Evolutionary conservation across 2,329 filamentous ascomycete genomes (phyloP).

Genomic region (Hymenotorrendiella dingleyae): DNA sequence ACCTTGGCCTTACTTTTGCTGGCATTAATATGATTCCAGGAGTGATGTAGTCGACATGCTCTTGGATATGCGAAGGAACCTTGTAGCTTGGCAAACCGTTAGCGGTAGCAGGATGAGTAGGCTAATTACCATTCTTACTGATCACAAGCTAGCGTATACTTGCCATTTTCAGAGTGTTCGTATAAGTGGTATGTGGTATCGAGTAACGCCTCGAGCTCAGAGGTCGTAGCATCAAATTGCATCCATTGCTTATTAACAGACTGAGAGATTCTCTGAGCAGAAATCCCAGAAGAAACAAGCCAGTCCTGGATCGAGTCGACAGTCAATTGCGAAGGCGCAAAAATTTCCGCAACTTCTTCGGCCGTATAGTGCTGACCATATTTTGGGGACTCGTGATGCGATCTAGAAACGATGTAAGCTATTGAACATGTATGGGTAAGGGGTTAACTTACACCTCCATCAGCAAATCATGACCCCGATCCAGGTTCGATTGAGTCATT

Average conservation of each 20-base stretch:
- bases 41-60: conserved; percentile 28
- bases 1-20: too few species aligned
- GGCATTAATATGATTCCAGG: conserved; percentile 27
- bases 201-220: conserved; percentile 44
- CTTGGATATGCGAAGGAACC: conserved; percentile 22
- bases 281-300: conserved; percentile 47
- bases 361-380: conserved; percentile 43
- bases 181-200: conserved; percentile 38
- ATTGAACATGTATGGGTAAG: too few species aligned
- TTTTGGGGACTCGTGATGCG: conserved; percentile 38
- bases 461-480: conserved; percentile 37
- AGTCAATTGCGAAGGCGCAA: conserved; percentile 37
- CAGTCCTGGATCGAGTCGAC: conserved; percentile 45
- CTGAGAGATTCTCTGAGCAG: conserved; percentile 40
- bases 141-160: conserved; percentile 32
- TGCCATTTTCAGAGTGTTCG: conserved; percentile 42
- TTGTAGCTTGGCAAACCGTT: too few species aligned
- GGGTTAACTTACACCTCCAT: conserved; percentile 35
- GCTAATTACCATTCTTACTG: too few species aligned
- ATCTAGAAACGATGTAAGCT: too few species aligned
- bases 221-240: conserved; percentile 29
- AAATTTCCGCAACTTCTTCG: conserved; percentile 34
- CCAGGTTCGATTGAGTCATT: conserved; percentile 41
- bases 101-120: too few species aligned
- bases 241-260: conserved; percentile 32